These are phyloP conservation scores for Hyaloscypha variabilis DNA, from an alignment of 495 filamentous ascomycete species.

Conservation along the genomic window DNA sequence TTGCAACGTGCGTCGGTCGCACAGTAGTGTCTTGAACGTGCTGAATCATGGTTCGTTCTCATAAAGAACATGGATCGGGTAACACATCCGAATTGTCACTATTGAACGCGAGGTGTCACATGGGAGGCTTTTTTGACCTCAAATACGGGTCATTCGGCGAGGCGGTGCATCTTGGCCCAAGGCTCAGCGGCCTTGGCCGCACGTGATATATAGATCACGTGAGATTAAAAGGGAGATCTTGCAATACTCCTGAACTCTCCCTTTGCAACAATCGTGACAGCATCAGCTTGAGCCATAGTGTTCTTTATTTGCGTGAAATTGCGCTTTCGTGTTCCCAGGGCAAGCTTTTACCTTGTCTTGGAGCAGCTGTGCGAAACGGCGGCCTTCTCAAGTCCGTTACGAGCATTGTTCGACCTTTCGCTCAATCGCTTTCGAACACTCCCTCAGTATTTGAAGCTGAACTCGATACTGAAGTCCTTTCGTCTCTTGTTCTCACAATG, in stretches of 20 bases:
- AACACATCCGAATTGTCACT: not conserved
- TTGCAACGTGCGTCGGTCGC: not conserved
- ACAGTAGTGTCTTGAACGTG: constrained; percentile 1
- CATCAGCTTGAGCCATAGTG: not conserved
- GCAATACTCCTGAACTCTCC: not conserved
- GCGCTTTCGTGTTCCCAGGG: too few species aligned
- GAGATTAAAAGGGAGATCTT: not conserved
- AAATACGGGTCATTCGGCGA: not conserved
- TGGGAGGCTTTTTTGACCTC: not conserved
- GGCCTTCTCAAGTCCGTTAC: too few species aligned
- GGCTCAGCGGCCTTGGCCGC: not conserved
- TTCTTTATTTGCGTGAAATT: not conserved
- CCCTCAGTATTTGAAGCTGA: too few species aligned
- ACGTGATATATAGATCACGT: not conserved
- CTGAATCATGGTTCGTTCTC: not conserved
- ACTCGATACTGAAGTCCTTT: too few species aligned
- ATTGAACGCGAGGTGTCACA: not conserved
- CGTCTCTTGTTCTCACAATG: too few species aligned
- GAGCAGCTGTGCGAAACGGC: too few species aligned
- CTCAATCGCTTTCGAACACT: too few species aligned
- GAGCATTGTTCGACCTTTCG: too few species aligned
- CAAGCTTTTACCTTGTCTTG: too few species aligned
- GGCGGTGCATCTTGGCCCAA: not conserved
- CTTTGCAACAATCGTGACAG: not conserved
- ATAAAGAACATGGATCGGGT: not conserved